Percentiles rank a stretch among this genome's conserved stretches.
These are phyloP conservation scores for Chlorella sp. DNA, from an alignment of 139 green algal species.

Conservation along the genomic window DNA sequence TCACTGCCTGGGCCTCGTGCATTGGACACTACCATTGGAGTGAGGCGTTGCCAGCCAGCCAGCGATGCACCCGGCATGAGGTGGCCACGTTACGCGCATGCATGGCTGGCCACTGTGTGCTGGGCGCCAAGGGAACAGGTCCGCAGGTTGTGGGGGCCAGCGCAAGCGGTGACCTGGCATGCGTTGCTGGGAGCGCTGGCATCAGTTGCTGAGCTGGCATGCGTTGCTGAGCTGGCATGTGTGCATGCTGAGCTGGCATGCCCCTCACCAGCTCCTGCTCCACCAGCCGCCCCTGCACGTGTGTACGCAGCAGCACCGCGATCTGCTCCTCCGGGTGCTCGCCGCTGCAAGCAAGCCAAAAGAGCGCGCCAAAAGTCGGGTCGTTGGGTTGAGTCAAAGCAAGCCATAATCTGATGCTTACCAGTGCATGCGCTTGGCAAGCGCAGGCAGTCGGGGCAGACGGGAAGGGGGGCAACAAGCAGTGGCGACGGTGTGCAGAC, in stretches of 20 bases:
- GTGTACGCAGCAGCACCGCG: conserved; percentile 60
- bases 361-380: neutral
- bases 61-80: too few relatives aligned
- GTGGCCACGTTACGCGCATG: too few relatives aligned
- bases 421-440: neutral
- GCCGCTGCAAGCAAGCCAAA: neutral
- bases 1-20: too few relatives aligned
- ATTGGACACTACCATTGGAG: too few relatives aligned
- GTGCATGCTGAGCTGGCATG: neutral
- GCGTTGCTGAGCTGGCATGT: neutral
- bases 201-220: neutral
- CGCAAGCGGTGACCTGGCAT: neutral
- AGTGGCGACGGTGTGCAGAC: neutral
- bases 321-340: conserved; percentile 45
- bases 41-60: too few relatives aligned
- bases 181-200: neutral
- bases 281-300: conserved; percentile 47
- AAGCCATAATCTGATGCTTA: too few relatives aligned
- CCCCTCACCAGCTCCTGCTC: conserved; percentile 52
- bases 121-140: too few relatives aligned
- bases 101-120: too few relatives aligned
- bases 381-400: too few relatives aligned
- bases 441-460: too few relatives aligned
- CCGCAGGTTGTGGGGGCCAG: too few relatives aligned
- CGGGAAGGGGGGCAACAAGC: neutral